Percentiles rank a stretch among this genome's conserved stretches.
These are phyloP conservation scores for Aspergillus quadrilineatus DNA, from an alignment of 2,329 filamentous ascomycete species.

Conservation along the genomic window DNA sequence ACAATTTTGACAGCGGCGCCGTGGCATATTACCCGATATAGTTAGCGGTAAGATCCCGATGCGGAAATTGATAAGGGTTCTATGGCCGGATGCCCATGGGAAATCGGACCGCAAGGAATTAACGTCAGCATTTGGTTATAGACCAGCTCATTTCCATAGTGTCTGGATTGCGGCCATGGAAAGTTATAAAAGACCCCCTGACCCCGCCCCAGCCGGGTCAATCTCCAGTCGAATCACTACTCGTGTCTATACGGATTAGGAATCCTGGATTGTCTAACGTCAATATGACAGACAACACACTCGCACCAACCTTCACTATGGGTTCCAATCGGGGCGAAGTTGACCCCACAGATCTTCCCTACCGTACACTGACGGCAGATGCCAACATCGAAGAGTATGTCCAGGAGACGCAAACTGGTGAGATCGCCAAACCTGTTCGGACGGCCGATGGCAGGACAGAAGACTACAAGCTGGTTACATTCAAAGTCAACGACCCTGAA, in stretches of 20 bases:
- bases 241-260: not conserved
- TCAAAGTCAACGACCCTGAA: constrained; percentile 67
- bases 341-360: constrained; percentile 60
- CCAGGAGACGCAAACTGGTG: constrained; percentile 60
- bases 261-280: not conserved
- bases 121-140: not conserved
- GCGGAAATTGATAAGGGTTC: constrained; percentile 3
- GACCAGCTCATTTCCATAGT: not conserved
- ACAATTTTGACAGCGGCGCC: no score
- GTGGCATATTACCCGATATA: no score
- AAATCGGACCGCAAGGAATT: not conserved
- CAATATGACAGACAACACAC: constrained; percentile 16
- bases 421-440: constrained; percentile 56
- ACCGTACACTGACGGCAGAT: constrained; percentile 60
- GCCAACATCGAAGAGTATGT: constrained; percentile 69
- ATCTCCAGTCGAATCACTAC: not conserved
- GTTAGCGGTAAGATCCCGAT: not conserved
- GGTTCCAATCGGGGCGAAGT: constrained; percentile 20
- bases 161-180: constrained; percentile 1
- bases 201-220: constrained; percentile 1
- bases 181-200: constrained; percentile 14
- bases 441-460: constrained; percentile 54
- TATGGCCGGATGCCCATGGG: not conserved
- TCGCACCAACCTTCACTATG: constrained; percentile 28
- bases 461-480: constrained; percentile 66